Percentiles rank a stretch among this genome's conserved stretches.
These are phyloP conservation scores for Globisporangium mamillatum DNA, from an alignment of 352 stramenopile species.

Conservation along the genomic window DNA sequence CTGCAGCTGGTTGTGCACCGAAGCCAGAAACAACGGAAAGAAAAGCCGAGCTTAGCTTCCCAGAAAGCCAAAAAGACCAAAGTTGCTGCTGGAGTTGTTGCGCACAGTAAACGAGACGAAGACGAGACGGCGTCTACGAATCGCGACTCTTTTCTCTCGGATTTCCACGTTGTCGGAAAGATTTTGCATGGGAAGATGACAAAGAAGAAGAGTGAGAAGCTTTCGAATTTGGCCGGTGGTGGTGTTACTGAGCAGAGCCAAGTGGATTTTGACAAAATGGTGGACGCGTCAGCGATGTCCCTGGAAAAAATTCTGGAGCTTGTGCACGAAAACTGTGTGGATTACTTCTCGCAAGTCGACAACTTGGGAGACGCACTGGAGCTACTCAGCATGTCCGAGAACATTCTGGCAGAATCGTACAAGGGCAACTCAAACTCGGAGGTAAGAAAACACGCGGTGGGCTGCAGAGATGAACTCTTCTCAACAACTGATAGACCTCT, in stretches of 20 bases:
- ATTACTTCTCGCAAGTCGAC: slow-evolving; percentile 75
- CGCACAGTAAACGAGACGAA: not conserved
- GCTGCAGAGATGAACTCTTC: not conserved
- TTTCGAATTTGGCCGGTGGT: not conserved
- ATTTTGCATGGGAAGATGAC: slow-evolving; percentile 64
- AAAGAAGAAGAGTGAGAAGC: slow-evolving; percentile 22
- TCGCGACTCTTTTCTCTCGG: slow-evolving; percentile 76
- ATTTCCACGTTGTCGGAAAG: slow-evolving; percentile 81
- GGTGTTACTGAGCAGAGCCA: slow-evolving; percentile 3
- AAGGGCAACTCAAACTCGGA: slow-evolving; percentile 38
- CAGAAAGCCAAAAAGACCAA: slow-evolving; percentile 1
- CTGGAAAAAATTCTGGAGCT: slow-evolving; percentile 61
- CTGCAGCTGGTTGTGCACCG: slow-evolving; percentile 38
- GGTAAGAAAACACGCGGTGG: slow-evolving; percentile 25
- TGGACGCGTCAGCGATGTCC: slow-evolving; percentile 52
- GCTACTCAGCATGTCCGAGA: slow-evolving; percentile 69
- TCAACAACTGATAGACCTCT: not conserved
- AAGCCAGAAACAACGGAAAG: not conserved
- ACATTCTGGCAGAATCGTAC: slow-evolving; percentile 54
- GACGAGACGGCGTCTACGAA: slow-evolving; percentile 12
- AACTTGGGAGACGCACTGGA: slow-evolving; percentile 59
- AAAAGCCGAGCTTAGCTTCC: slow-evolving; percentile 17
- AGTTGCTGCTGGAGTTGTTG: not conserved
- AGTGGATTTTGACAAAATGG: slow-evolving; percentile 42
- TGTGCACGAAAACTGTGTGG: slow-evolving; percentile 70